Conservation (phyloP, 495 filamentous ascomycete genomes). For the Pyrenula massariospora region DNA sequence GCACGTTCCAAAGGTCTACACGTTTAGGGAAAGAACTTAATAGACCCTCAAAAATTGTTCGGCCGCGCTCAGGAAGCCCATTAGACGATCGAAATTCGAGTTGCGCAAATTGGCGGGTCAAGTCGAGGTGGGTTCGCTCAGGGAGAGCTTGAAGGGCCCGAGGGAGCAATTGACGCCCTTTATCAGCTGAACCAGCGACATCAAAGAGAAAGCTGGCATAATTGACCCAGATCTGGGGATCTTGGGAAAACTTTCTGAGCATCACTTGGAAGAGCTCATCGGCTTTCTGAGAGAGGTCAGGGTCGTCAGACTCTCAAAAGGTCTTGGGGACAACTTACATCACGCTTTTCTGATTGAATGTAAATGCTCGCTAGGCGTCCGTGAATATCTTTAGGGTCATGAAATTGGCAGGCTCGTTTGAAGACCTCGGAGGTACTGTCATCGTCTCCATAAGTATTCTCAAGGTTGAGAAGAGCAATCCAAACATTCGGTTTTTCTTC, state of each 20-base stretch:
- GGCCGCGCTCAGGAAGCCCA: constrained; percentile 81
- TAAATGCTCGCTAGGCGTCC: constrained; percentile 86
- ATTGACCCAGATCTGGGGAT: constrained; percentile 77
- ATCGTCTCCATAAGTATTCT: constrained; percentile 79
- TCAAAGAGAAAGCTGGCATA: constrained; percentile 87
- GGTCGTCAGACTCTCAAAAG: constrained; percentile 3
- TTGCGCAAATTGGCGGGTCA: constrained; percentile 77
- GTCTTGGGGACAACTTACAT: constrained; percentile 24
- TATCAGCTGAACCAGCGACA: constrained; percentile 50
- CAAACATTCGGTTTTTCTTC: constrained; percentile 89
- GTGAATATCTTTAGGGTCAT: constrained; percentile 82
- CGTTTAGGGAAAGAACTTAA: constrained; percentile 76
- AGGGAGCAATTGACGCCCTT: constrained; percentile 68
- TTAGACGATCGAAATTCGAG: constrained; percentile 78
- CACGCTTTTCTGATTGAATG: constrained; percentile 75
- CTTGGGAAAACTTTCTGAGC: constrained; percentile 72
- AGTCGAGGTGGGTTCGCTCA: constrained; percentile 54
- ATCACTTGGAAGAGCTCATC: constrained; percentile 77
- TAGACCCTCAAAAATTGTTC: constrained; percentile 87
- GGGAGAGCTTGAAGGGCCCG: constrained; percentile 80
- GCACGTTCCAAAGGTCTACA: constrained; percentile 84
- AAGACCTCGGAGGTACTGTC: constrained; percentile 81
- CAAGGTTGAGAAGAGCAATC: constrained; percentile 87
- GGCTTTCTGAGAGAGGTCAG: constrained; percentile 57
- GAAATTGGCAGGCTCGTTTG: constrained; percentile 86